These are phyloP conservation scores for Aristolochia contorta DNA, from an alignment of 164 flowering plant genomes.

Conservation along the genomic window DNA sequence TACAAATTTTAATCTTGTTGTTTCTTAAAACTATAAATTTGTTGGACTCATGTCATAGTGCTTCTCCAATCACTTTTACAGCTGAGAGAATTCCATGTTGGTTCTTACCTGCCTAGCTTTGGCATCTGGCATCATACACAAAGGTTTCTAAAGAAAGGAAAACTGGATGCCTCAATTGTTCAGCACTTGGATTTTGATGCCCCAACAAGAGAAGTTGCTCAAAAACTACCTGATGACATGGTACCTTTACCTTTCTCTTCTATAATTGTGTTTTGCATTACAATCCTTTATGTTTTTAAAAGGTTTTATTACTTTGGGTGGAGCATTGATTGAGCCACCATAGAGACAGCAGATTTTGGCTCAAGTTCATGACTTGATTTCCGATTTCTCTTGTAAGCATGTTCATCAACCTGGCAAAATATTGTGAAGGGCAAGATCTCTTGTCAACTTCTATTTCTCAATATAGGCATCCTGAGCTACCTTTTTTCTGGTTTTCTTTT, in stretches of 20 bases:
- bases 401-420: too few relatives aligned
- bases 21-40: background rate
- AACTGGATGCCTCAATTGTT: constrained; percentile 36
- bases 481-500: too few relatives aligned
- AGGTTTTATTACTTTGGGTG: background rate
- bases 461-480: too few relatives aligned
- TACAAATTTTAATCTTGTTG: background rate
- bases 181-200: constrained; percentile 99
- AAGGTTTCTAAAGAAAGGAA: constrained; percentile 60
- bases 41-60: background rate
- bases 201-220: constrained; percentile 87
- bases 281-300: background rate
- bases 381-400: too few relatives aligned
- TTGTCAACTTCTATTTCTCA: too few relatives aligned
- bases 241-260: constrained; percentile 24
- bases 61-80: constrained; percentile 17
- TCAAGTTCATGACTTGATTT: background rate
- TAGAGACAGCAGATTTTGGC: too few relatives aligned
- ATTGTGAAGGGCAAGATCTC: too few relatives aligned
- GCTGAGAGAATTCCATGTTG: constrained; percentile 90
- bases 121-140: constrained; percentile 96
- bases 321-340: too few relatives aligned
- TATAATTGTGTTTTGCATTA: background rate
- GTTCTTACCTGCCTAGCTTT: constrained; percentile 74
- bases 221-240: constrained; percentile 74